Evolutionary conservation across 768 basidiomycete species (phyloP), one percentile per base, ranked within the genome.

Genomic region (Punctularia strigosozonata): DNA sequence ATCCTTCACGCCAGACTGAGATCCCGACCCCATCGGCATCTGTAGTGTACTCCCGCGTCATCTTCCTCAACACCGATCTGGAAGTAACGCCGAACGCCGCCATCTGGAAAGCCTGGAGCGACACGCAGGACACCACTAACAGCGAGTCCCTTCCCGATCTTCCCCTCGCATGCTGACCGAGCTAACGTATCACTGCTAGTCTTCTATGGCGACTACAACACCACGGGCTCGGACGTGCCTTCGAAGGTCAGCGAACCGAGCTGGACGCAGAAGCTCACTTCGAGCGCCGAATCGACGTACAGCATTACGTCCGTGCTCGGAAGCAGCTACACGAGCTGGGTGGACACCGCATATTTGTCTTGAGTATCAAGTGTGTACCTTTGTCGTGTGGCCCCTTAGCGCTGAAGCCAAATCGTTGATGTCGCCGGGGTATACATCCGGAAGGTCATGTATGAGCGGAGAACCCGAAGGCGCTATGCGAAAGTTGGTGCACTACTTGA

Each of bases 31-130:
- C n/a, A 17, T 17, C 28, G 64, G 68, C 62, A 46, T 68, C n/a
- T n/a, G n/a, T n/a, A n/a, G n/a, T n/a, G n/a, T n/a, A 52, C 33
- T 65, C 68, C 5, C 66, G 69, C 49, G 70, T 74, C n/a, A 62
- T 71, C 28, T 71, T 65, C 59, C 64, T 66, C 31, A 65, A 64
- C 47, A 70, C 68, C 2, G 44, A 58, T 28, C 52, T 73, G 23
- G 60, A 48, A 0, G 61, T 59, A 4, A 61, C 61, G 1, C 46
- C 69, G 38, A 65, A 69, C 34, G 50, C 49, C 3, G 58, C 64
- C 1, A 41, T 73, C 22, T 73, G 71, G 71, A 66, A 66, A 1
- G 46, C 60, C 28, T 74, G 71, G 70, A 58, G 60, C 38, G 31
- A 45, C 1, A 59, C 50, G 6, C 58, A 60, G 34, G 44, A 54